Base-by-base conservation (phyloP, 192 early-diverging fungal genomes). In the Backusella macrospora region DNA sequence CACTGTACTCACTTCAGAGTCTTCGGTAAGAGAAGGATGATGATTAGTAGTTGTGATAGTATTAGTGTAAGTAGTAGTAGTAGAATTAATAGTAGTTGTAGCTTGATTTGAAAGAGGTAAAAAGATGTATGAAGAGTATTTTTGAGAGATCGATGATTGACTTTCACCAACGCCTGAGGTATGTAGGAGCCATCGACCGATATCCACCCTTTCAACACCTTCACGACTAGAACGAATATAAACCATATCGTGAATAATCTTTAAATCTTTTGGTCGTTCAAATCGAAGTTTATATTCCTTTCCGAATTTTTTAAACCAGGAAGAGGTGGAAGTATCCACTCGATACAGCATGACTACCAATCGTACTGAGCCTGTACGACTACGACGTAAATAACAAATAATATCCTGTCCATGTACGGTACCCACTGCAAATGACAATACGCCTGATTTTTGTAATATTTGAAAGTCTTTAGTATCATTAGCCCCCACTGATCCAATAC, bases 371-470 rank as follows among this genome's bases (percentile, higher is more conserved):
- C 65, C 65, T 16, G 65, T 66, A 66, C 65, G 65, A 18, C 65
- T 15, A 42, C 65, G 65, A 18, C 65, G 65, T 39, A 66, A 66
- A 40, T 66, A 66, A 18, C 65, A 66, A 18, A 66, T 4, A 40
- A 66, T 26, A 18, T 38, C n/a, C 18, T 66, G 38, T 12, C 65
- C 65, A 21, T 40, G 65, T 12, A 66, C 38, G 43, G 65, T 66
- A 18, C 65, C 65, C 18, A 66, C 65, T 42, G 65, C 65, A 40
- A 66, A 66, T 21, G 65, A 66, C 16, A 66, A 12, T 6, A 66
- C 65, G 40, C 65, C 65, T 66, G 65, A 66, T 66, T 66, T 66
- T 39, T 66, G 65, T 39, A 66, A 16, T n/a, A 66, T 18, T 66
- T 66, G 65, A 18, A 66, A 66, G 12, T 42, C 65, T 42, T 65